A percentile compares a stretch with the other conserved stretches of the same genome.
phyloP scores from a whole-genome alignment of 305 asterid species.

The Monarda citriodora region DNA sequence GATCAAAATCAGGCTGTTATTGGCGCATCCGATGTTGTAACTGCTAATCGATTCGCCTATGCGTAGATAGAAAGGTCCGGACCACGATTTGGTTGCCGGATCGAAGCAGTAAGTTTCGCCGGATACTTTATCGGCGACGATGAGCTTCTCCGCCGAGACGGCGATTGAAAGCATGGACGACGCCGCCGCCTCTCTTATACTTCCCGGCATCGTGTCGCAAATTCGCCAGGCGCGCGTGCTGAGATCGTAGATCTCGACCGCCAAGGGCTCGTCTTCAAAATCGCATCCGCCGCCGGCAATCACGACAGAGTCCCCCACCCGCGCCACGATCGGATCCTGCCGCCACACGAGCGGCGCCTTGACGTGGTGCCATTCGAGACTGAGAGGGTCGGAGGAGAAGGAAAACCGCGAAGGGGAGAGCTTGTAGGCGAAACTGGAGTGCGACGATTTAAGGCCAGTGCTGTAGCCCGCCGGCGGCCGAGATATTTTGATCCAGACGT shows the following conservation, averaged over 20 bases:
- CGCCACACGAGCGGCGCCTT: slow-evolving; percentile 61
- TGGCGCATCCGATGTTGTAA: slow-evolving; percentile 38
- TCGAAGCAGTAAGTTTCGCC: slow-evolving; percentile 53
- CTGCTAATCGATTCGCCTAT: slow-evolving; percentile 32
- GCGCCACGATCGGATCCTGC: slow-evolving; percentile 61
- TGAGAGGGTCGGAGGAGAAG: slow-evolving; percentile 56
- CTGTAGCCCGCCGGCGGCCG: slow-evolving; percentile 29
- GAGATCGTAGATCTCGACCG: slow-evolving; percentile 62
- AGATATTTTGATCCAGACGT: slow-evolving; percentile 42
- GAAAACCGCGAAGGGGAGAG: slow-evolving; percentile 44
- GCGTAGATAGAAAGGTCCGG: slow-evolving; percentile 29
- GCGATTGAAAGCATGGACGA: slow-evolving; percentile 56
- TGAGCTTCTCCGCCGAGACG: slow-evolving; percentile 38
- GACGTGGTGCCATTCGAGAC: slow-evolving; percentile 50
- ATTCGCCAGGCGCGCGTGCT: slow-evolving; percentile 31
- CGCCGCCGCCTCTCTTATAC: slow-evolving; percentile 40
- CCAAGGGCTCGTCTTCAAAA: slow-evolving; percentile 60
- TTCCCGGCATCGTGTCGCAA: slow-evolving; percentile 55
- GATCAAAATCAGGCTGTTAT: slow-evolving; percentile 27
- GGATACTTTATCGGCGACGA: slow-evolving; percentile 47
- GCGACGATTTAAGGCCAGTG: slow-evolving; percentile 41
- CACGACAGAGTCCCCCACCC: slow-evolving; percentile 47
- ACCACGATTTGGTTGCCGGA: slow-evolving; percentile 48
- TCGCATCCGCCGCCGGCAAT: slow-evolving; percentile 83
- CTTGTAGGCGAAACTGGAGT: slow-evolving; percentile 50